A percentile compares a stretch with the other conserved stretches of the same genome.
Evolutionary conservation across 169 alveolate genomes (phyloP).

Genomic region (Ophryocystis elektroscirrha): DNA sequence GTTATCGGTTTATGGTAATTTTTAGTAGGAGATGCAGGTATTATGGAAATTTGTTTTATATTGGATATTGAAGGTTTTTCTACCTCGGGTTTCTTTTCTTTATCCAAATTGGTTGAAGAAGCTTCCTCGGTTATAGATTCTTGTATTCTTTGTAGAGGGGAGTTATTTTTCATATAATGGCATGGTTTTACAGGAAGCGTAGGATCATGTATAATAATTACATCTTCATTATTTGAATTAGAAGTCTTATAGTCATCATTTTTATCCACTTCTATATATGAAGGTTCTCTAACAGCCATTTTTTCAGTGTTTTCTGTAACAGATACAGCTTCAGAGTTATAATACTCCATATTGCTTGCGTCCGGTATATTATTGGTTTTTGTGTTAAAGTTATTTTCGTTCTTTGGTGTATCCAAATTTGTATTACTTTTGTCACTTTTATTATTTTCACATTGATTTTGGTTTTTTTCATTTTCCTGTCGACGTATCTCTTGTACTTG

Average conservation of each 20-base stretch:
- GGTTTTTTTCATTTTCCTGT: slow-evolving; percentile 5
- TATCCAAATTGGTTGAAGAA: slow-evolving; percentile 1
- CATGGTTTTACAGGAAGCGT: too few species aligned
- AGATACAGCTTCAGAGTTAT: slow-evolving; percentile 5
- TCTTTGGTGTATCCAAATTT: slow-evolving; percentile 1
- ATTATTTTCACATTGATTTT: slow-evolving; percentile 1
- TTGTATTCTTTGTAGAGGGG: slow-evolving; percentile 3
- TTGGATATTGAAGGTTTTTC: background rate
- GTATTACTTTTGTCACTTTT: slow-evolving; percentile 3
- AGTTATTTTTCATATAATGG: slow-evolving; percentile 4
- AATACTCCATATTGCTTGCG: slow-evolving; percentile 5
- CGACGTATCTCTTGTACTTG: background rate
- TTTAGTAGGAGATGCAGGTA: too few species aligned
- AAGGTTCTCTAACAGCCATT: slow-evolving; percentile 2
- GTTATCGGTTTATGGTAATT: too few species aligned
- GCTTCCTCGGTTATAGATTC: slow-evolving; percentile 3
- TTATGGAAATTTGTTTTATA: background rate
- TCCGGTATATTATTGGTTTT: slow-evolving; percentile 10
- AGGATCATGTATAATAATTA: too few species aligned
- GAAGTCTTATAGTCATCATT: slow-evolving; percentile 6
- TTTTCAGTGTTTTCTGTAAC: background rate
- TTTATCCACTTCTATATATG: slow-evolving; percentile 8
- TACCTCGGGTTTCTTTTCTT: slow-evolving; percentile 3
- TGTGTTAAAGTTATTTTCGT: slow-evolving; percentile 9
- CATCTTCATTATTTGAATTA: slow-evolving; percentile 4